Percentiles rank a stretch among this genome's conserved stretches.
Conservation (phyloP, 257 asterid genomes). For the Fraxinus excelsior region DNA sequence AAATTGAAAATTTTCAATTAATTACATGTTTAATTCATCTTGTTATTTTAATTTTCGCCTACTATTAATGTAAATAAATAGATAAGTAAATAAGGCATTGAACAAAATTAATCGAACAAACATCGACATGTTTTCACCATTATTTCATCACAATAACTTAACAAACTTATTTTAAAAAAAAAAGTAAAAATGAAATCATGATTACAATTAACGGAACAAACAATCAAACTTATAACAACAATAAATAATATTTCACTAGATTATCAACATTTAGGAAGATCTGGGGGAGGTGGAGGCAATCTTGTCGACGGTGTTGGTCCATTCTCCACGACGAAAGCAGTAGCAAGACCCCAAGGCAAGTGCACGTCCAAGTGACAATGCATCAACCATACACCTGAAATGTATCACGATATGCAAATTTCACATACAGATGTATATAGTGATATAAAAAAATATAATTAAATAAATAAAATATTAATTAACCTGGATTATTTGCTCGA, state of each 20-base stretch:
- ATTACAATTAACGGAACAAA: not conserved
- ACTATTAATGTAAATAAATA: not conserved
- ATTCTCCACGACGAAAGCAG: constrained; percentile 66
- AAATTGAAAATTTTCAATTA: too few species aligned
- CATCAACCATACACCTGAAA: constrained; percentile 68
- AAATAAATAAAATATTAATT: constrained; percentile 3
- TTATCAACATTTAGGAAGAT: constrained; percentile 57
- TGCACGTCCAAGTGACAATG: constrained; percentile 86
- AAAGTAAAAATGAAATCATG: not conserved
- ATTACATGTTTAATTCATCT: too few species aligned
- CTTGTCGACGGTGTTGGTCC: constrained; percentile 59
- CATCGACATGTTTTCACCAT: not conserved
- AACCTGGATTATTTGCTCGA: constrained; percentile 65
- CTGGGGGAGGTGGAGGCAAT: constrained; percentile 75
- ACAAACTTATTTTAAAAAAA: not conserved
- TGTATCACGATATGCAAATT: not conserved
- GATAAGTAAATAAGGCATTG: not conserved
- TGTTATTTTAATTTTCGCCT: not conserved
- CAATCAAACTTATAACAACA: not conserved
- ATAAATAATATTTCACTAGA: not conserved
- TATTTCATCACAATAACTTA: constrained; percentile 10
- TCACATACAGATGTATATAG: not conserved
- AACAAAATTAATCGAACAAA: not conserved
- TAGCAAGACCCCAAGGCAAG: constrained; percentile 73
- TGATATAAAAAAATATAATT: too few species aligned